phyloP scores from a whole-genome alignment of 2,329 filamentous ascomycete species.

The Monosporascus cannonballus region DNA sequence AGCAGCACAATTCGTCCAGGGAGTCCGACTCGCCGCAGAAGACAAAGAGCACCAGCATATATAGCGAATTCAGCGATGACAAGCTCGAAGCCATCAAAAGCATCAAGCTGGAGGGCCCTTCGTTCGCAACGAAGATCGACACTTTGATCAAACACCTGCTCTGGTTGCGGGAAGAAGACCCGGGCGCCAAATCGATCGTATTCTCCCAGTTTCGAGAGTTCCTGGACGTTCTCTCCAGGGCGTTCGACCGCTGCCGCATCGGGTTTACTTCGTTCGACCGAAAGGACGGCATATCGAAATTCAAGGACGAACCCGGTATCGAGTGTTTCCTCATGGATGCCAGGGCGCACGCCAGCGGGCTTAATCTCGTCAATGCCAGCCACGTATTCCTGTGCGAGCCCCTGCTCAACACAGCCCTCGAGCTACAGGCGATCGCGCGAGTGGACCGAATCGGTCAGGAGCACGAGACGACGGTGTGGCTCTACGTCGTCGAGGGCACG shows the following conservation, averaged over 20 bases:
- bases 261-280: constrained; percentile 65
- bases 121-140: constrained; percentile 88
- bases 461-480: constrained; percentile 85
- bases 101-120: constrained; percentile 65
- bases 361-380: constrained; percentile 88
- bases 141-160: constrained; percentile 74
- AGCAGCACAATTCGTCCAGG: constrained; percentile 25
- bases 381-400: constrained; percentile 95
- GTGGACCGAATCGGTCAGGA: constrained; percentile 92
- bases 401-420: constrained; percentile 85
- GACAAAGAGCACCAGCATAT: constrained; percentile 51
- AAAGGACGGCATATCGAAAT: constrained; percentile 62
- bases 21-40: constrained; percentile 3
- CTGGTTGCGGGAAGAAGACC: constrained; percentile 79
- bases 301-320: constrained; percentile 65
- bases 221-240: constrained; percentile 63
- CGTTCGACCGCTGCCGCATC: constrained; percentile 67
- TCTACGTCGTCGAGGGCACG: constrained; percentile 86
- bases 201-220: constrained; percentile 73
- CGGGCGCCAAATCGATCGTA: constrained; percentile 85
- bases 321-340: constrained; percentile 89
- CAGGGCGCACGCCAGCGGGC: constrained; percentile 77
- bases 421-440: constrained; percentile 89
- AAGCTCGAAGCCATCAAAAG: constrained; percentile 76
- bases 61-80: constrained; percentile 65